Evolutionary conservation across 192 early-diverging fungal species (phyloP), one percentile per base, ranked within the genome.

Genomic region (Podila verticillata): DNA sequence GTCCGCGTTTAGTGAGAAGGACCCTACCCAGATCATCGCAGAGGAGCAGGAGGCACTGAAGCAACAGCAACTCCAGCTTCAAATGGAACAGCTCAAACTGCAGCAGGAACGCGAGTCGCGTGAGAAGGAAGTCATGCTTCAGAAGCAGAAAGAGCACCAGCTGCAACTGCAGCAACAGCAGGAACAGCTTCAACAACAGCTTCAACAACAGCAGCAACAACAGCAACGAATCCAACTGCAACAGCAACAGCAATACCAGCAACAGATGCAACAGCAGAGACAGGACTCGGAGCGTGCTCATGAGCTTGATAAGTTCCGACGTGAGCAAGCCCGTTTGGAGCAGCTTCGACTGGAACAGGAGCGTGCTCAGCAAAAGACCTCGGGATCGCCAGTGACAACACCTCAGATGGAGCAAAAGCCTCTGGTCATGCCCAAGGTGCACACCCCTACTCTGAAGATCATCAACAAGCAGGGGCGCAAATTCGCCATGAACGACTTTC

Each of bases 401-500:
- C 20, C 68, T 1, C 72, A 44, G 48, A 66, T 49, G 47, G 69
- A 73, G 35, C 73, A 61, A 36, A 65, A 59, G 39, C 69, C 75
- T 36, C 24, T 66, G 7, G 57, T 82, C 9, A 83, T 74, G 68
- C 72, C 82, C 32, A 79, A 70, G 59, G 35, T 73, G 28, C 62
- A 72, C 34, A 78, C 49, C 9, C 74, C 74, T 1, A 66, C 74
- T 22, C 69, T 85, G 63, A 81, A 60, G 82, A 81, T 74, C 61
- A 48, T 59, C 24, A 66, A 73, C 61, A 71, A 70, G 34, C 68
- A 72, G 10, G 28, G 32, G n/a, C 88, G 85, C 59, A 93, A 93
- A 62, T 88, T 94, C 57, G 89, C 92, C 1, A 75, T 97, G 35
- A 93, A 95, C 63, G 96, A 99, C 73, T 99, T 99, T 68, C 92